Evolutionary conservation across 257 asterid genomes (phyloP), one percentile per base, ranked within the genome.

Genomic region (Penstemon davidsonii): DNA sequence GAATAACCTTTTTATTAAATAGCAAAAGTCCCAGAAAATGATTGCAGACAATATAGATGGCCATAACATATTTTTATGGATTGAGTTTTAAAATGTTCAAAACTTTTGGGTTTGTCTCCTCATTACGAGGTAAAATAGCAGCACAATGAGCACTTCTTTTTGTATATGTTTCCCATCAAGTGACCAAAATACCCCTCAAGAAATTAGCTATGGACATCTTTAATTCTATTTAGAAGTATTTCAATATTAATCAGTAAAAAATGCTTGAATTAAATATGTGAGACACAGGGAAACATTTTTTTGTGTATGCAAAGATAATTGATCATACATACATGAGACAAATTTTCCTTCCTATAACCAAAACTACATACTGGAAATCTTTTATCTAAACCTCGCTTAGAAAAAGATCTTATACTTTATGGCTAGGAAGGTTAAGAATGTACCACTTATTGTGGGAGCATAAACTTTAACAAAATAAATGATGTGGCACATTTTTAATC

Each of bases 1-100:
- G 75, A 81, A 76, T 18, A 54, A 67, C 73, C 64, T 52, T 55
- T 51, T 46, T 46, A 38, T 18, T 36, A 11, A 67, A 57, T 64
- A 3, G 43, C 67, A 70, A 81, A 82, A 75, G 87, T 75, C 76
- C 67, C 49, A 73, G 84, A 82, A 75, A 86, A 81, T 78, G 89
- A 88, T 75, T 76, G 81, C 71, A 73, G 15, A 51, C 33, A 41
- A 66, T 72, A 54, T 15, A 15, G 18, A 15, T 69, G 60, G 36
- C 69, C 55, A 51, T 37, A 13, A 53, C 33, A 53, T 10, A 7
- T 3, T 9, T 6, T 39, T 44, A 40, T 19, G 57, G 73, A 71
- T 71, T 56, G 8, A 66, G 49, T 62, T 37, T 46, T 38, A 15
- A 43, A 46, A 58, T 49, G 55, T 41, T 54, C 53, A 1, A 25